These are phyloP conservation scores for Teunomyces panamensis DNA, from an alignment of 805 yeast genomes.

Conservation along the genomic window DNA sequence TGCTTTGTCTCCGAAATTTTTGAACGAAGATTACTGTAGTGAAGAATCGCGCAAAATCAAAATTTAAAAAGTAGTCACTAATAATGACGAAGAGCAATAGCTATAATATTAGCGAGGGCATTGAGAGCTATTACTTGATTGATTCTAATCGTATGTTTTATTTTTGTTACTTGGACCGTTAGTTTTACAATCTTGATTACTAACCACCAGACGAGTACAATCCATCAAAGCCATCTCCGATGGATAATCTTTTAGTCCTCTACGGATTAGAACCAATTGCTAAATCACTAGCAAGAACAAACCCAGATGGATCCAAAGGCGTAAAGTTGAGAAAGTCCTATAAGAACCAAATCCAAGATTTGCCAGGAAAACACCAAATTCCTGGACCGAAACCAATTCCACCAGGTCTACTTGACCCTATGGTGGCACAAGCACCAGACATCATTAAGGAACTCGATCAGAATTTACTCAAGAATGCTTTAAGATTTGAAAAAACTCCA, in stretches of 20 bases:
- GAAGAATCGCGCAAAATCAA: neutral
- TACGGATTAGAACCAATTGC: conserved; percentile 71
- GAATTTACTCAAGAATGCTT: conserved; percentile 44
- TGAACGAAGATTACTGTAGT: neutral
- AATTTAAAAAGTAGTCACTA: neutral
- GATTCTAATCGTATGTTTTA: conserved; percentile 19
- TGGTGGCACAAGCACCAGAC: conserved; percentile 38
- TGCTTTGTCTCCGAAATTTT: neutral
- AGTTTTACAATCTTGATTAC: neutral
- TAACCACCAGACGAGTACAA: conserved; percentile 28
- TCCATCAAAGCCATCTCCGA: conserved; percentile 63
- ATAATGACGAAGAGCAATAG: neutral
- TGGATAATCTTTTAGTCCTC: conserved; percentile 63
- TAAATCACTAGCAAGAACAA: conserved; percentile 78
- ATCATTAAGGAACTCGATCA: conserved; percentile 50
- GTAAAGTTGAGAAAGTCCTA: conserved; percentile 92
- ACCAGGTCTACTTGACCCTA: conserved; percentile 36
- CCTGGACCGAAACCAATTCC: conserved; percentile 45
- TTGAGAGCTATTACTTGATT: conserved; percentile 26
- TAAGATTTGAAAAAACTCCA: conserved; percentile 63
- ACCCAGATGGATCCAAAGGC: conserved; percentile 86
- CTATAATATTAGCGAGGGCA: conserved; percentile 11
- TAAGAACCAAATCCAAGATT: conserved; percentile 84
- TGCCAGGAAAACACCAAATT: conserved; percentile 75
- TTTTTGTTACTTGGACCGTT: neutral